A percentile compares a stretch with the other conserved stretches of the same genome.
Evolutionary conservation across 306 rosid species (phyloP).

Genomic region (Cucurbita ficifolia): DNA sequence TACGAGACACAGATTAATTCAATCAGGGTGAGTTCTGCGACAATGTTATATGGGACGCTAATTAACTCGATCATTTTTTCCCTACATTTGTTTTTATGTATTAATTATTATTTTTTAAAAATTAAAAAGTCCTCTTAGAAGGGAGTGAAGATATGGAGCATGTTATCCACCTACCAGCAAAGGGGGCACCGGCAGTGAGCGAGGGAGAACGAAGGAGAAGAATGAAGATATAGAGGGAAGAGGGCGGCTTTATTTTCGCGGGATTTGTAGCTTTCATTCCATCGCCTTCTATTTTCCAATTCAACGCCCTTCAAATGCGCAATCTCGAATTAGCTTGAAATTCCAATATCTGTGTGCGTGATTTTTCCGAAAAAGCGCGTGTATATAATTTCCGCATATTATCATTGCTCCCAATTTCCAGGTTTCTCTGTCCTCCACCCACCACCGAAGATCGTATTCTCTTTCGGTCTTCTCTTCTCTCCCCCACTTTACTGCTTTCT

Average conservation of each 20-base stretch:
- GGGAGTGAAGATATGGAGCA: neutral
- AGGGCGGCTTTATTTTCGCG: neutral
- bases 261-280: neutral
- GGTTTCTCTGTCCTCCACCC: slow-evolving; percentile 21
- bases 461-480: slow-evolving; percentile 13
- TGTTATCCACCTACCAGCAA: neutral
- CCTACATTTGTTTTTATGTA: no score
- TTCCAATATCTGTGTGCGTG: neutral
- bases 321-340: neutral
- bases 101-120: no score
- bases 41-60: no score
- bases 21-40: no score
- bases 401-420: slow-evolving; percentile 11
- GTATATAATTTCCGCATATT: slow-evolving; percentile 1
- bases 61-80: no score
- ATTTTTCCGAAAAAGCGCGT: neutral
- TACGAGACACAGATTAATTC: no score
- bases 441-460: slow-evolving; percentile 13
- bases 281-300: neutral
- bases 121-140: no score
- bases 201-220: neutral
- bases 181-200: neutral
- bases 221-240: neutral
- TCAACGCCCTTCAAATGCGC: neutral
- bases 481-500: slow-evolving; percentile 10